Conservation (phyloP, 2,329 filamentous ascomycete species). For the Trichoderma aggressivum region DNA sequence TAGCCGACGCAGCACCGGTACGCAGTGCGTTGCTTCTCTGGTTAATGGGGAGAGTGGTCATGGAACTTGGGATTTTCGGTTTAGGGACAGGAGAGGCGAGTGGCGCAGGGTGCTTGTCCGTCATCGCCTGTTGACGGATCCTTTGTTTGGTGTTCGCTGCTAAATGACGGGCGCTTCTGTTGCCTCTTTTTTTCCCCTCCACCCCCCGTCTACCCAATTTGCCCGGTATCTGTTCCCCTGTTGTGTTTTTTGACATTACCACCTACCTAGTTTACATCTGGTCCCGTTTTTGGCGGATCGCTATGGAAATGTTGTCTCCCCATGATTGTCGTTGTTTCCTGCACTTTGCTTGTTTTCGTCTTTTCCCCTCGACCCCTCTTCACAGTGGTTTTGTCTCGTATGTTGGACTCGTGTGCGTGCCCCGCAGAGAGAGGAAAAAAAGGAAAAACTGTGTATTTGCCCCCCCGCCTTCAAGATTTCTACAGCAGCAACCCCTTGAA, state of each 20-base stretch:
- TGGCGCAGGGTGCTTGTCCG: conserved; percentile 14
- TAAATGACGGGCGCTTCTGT: conserved; percentile 16
- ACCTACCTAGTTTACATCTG: conserved; percentile 20
- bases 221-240: conserved; percentile 17
- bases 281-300: conserved; percentile 26
- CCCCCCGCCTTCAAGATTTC: neutral
- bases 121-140: conserved; percentile 10
- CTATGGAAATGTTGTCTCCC: conserved; percentile 32
- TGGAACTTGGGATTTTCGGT: conserved; percentile 33
- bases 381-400: conserved; percentile 17
- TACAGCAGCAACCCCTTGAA: conserved; percentile 14
- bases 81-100: conserved; percentile 16
- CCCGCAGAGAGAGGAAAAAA: conserved; percentile 13
- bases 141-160: conserved; percentile 27
- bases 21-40: conserved; percentile 36
- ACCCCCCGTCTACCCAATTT: neutral
- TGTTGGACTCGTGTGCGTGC: conserved; percentile 12
- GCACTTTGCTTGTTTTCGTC: conserved; percentile 21
- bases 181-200: neutral
- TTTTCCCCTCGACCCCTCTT: conserved; percentile 13
- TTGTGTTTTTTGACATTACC: conserved; percentile 16
- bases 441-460: conserved; percentile 15
- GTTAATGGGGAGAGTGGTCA: conserved; percentile 35
- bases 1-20: conserved; percentile 34
- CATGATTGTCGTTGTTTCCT: conserved; percentile 23